Evolutionary conservation across 1,284 basidiomycete genomes (phyloP).

Genomic region (Dichomitus squalens): DNA sequence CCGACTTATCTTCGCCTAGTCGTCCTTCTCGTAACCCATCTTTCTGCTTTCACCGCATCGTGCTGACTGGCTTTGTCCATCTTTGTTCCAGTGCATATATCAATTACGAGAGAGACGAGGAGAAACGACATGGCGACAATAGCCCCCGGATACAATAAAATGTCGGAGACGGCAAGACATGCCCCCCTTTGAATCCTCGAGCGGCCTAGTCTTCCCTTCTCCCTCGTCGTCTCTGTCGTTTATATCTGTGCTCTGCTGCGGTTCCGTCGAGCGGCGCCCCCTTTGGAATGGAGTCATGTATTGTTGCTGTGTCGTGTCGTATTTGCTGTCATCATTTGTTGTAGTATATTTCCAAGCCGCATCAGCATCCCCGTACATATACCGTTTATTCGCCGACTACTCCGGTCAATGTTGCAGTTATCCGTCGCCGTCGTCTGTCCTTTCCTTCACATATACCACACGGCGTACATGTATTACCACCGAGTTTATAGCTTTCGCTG

Average conservation of each 20-base stretch:
- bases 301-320: constrained; percentile 5
- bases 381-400: background rate
- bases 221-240: background rate
- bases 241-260: background rate
- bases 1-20: background rate
- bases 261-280: background rate
- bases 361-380: background rate
- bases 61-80: background rate
- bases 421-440: background rate
- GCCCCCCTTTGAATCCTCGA: background rate
- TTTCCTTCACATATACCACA: background rate
- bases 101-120: constrained; percentile 5
- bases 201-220: background rate
- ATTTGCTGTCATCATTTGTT: constrained; percentile 10
- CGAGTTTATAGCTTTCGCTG: background rate
- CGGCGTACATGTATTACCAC: constrained; percentile 5
- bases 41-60: background rate
- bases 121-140: constrained; percentile 2
- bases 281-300: background rate
- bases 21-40: background rate
- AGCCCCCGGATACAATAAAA: background rate
- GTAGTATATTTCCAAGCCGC: background rate
- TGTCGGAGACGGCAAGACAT: background rate
- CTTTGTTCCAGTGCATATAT: constrained; percentile 2
- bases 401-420: background rate